Evolutionary conservation across 139 green algal genomes (phyloP).

Genomic region (Trebouxia sp.): DNA sequence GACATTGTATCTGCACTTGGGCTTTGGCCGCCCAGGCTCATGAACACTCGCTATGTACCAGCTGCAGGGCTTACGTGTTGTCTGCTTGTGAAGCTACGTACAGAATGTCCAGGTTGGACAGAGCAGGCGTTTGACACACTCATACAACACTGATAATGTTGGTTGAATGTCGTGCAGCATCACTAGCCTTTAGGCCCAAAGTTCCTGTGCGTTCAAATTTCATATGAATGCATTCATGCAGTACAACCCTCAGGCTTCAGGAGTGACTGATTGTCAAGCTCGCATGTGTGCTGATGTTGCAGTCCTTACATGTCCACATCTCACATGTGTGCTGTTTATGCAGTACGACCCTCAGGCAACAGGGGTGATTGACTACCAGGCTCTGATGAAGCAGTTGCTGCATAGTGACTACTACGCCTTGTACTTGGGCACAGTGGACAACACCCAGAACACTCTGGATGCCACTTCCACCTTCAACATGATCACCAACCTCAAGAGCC

Average conservation of each 20-base stretch:
- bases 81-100: too few relatives aligned
- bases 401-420: slow-evolving; percentile 36
- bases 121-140: too few relatives aligned
- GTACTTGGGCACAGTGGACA: slow-evolving; percentile 32
- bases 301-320: not conserved
- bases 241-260: not conserved
- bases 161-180: too few relatives aligned
- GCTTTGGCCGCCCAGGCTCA: too few relatives aligned
- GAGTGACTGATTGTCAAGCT: not conserved
- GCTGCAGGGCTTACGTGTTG: too few relatives aligned
- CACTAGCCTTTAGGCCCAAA: too few relatives aligned
- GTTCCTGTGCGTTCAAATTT: too few relatives aligned
- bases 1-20: not conserved
- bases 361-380: slow-evolving; percentile 32
- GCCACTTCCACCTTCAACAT: slow-evolving; percentile 14
- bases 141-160: too few relatives aligned
- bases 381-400: slow-evolving; percentile 41
- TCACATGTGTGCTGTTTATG: slow-evolving; percentile 17
- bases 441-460: slow-evolving; percentile 31
- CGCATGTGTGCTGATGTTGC: not conserved
- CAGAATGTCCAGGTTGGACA: too few relatives aligned
- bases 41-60: too few relatives aligned
- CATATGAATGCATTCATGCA: not conserved
- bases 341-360: slow-evolving; percentile 38
- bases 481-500: not conserved